Conservation (phyloP, 2,329 filamentous ascomycete genomes). For the Ascochyta koolunga region DNA sequence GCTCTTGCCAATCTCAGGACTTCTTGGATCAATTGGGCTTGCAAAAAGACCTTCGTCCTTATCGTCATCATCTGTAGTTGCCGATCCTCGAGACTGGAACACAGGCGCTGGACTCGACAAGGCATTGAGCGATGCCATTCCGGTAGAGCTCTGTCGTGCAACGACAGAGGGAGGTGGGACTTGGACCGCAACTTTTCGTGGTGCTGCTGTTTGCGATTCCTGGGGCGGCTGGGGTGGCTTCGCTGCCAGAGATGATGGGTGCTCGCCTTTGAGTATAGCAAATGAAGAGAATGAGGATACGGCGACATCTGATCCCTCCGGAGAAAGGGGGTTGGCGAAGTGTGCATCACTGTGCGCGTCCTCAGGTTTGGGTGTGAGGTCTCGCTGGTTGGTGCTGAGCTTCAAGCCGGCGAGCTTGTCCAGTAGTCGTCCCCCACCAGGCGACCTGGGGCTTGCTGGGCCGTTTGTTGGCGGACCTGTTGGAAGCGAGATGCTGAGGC, state of each 20-base stretch:
- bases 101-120: constrained; percentile 42
- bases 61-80: constrained; percentile 52
- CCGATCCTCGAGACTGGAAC: constrained; percentile 40
- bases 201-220: constrained; percentile 24
- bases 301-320: constrained; percentile 67
- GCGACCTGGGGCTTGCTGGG: constrained; percentile 65
- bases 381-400: constrained; percentile 73
- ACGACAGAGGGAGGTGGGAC: constrained; percentile 48
- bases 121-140: constrained; percentile 55
- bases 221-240: constrained; percentile 50
- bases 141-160: constrained; percentile 47
- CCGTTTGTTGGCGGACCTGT: constrained; percentile 56
- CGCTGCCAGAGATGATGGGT: constrained; percentile 48
- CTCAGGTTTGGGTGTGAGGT: constrained; percentile 59
- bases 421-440: constrained; percentile 71
- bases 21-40: constrained; percentile 82
- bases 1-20: constrained; percentile 83
- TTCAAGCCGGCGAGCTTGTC: constrained; percentile 83
- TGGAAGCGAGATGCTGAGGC: constrained; percentile 47
- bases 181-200: constrained; percentile 43
- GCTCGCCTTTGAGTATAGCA: constrained; percentile 62
- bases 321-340: constrained; percentile 61
- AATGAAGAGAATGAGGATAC: constrained; percentile 59
- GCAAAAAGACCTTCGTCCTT: constrained; percentile 85
- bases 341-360: constrained; percentile 22